Evolutionary conservation across 2,329 filamentous ascomycete species (phyloP).

Genomic region (Neonectria sp.): DNA sequence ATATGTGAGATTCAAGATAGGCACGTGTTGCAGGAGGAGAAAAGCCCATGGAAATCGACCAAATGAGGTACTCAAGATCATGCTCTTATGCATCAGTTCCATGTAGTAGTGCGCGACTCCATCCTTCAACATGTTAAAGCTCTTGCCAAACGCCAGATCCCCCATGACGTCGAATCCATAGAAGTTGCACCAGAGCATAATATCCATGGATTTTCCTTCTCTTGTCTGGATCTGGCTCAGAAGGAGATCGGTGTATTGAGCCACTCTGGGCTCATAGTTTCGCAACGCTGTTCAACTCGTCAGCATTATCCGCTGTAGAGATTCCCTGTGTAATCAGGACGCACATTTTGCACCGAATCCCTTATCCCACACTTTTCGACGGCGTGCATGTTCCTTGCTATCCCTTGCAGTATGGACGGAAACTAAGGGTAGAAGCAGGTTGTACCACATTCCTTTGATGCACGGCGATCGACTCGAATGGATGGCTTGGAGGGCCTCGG

Average conservation of each 20-base stretch:
- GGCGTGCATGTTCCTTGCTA: background rate
- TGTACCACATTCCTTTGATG: slow-evolving; percentile 2
- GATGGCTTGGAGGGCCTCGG: background rate
- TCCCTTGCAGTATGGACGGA: background rate
- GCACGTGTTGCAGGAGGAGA: background rate
- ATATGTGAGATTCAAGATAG: background rate
- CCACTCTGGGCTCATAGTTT: slow-evolving; percentile 34
- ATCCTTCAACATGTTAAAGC: slow-evolving; percentile 28
- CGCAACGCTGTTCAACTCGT: slow-evolving; percentile 2
- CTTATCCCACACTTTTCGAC: slow-evolving; percentile 5
- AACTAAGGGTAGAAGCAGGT: background rate
- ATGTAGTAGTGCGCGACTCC: slow-evolving; percentile 25
- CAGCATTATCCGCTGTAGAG: background rate
- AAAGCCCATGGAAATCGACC: slow-evolving; percentile 10
- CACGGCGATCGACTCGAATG: background rate
- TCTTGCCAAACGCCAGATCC: slow-evolving; percentile 34
- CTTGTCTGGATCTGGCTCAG: background rate
- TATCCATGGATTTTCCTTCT: background rate
- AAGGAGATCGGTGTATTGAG: slow-evolving; percentile 24
- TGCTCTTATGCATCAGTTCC: slow-evolving; percentile 3
- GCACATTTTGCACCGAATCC: slow-evolving; percentile 1
- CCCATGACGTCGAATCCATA: slow-evolving; percentile 39
- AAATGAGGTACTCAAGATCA: slow-evolving; percentile 6
- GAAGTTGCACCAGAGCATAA: slow-evolving; percentile 26
- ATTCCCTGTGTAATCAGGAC: background rate